A percentile compares a stretch with the other conserved stretches of the same genome.
These are phyloP conservation scores for Stenocarpella maydis DNA, from an alignment of 2,329 filamentous ascomycete species.

Conservation along the genomic window DNA sequence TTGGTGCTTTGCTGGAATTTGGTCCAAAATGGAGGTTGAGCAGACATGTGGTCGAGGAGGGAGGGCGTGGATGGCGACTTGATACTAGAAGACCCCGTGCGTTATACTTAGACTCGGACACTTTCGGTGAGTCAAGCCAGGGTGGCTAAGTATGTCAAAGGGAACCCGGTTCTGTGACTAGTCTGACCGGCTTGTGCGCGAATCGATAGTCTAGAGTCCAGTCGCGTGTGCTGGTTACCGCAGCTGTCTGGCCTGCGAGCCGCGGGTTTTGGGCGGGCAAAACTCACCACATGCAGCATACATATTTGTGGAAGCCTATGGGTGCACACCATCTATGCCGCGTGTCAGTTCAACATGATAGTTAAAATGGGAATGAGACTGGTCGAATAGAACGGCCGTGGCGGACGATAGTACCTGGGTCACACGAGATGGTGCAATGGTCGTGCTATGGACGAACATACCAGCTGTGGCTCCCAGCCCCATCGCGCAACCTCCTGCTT, in stretches of 20 bases:
- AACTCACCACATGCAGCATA: neutral
- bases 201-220: neutral
- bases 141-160: neutral
- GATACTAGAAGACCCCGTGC: too few species aligned
- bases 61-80: neutral
- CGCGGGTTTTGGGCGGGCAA: neutral
- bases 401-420: too few species aligned
- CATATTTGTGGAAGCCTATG: neutral
- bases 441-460: too few species aligned
- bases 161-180: neutral
- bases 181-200: neutral
- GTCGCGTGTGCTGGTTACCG: neutral
- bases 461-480: too few species aligned
- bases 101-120: constrained; percentile 1
- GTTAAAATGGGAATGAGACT: neutral
- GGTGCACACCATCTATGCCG: neutral
- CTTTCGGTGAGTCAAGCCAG: neutral
- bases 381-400: neutral
- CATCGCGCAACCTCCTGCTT: neutral
- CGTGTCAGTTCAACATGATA: neutral
- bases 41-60: neutral
- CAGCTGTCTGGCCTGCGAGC: neutral
- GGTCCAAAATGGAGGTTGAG: neutral
- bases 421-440: too few species aligned
- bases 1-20: too few species aligned